Base-by-base conservation (phyloP, 768 basidiomycete genomes). In the Krasilnikovozyma curviuscula region DNA sequence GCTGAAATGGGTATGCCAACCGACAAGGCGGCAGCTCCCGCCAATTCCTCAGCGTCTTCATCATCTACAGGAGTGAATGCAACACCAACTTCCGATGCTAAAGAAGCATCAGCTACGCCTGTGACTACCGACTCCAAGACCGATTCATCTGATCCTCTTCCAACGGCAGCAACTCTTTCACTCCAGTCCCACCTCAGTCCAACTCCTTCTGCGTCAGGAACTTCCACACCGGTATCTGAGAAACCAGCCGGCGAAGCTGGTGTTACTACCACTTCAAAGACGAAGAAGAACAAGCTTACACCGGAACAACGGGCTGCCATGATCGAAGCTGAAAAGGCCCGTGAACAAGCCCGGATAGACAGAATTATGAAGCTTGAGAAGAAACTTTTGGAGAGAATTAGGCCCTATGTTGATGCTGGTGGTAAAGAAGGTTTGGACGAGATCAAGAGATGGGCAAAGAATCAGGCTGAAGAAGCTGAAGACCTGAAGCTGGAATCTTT, bases 401-500 rank as follows among this genome's bases (percentile, higher is more conserved):
- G 88, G 54, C 86, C 89, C 35, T 84, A 88, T 59, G 83, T 97
- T 19, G 81, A 88, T 57, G 88, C 89, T 35, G 3, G 59, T 61
- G 7, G 62, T 58, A 5, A 63, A 65, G 14, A 55, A 57, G 35
- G 56, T 56, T 44, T 97, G 57, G 68, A 78, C 0, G 93, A 97
- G 69, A 85, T 83, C 10, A 65, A 64, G 41, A 70, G 72, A 14
- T 98, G 86, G 59, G 78, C 83, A 63, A 70, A 71, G 44, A 76
- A 71, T 63, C 82, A 91, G 62, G 71, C 66, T 58, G 68, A 73
- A 25, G 93, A 98, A 64, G 84, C 83, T 1, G 86, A 91, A 48
- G 93, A 98, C 67, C 62, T 98, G 57, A 95, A 95, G 68, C 66
- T 95, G 45, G 91, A 98, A 69, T 88, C 83, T 56, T 98, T 98